Evolutionary conservation across 169 alveolate species (phyloP).

Genomic region (Cryptosporidium baileyi): DNA sequence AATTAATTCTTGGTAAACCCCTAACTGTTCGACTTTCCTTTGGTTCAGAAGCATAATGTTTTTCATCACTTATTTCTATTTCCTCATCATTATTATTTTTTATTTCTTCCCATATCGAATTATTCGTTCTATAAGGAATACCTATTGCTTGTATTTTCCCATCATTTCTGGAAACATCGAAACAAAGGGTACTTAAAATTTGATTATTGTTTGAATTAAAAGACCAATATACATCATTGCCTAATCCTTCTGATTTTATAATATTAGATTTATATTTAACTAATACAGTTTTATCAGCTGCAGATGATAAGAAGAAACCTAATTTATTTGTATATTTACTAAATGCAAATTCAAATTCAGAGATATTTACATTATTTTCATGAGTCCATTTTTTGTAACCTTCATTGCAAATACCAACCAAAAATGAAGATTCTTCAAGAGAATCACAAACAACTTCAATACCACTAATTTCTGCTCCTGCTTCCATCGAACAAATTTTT

Average conservation of each 20-base stretch:
- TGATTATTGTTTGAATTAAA: neutral
- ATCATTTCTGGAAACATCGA: neutral
- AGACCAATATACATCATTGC: slow-evolving; percentile 24
- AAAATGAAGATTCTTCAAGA: slow-evolving; percentile 2
- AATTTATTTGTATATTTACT: neutral
- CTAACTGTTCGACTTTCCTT: slow-evolving; percentile 49
- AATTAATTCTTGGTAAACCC: slow-evolving; percentile 35
- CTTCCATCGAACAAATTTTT: neutral
- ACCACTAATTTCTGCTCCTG: neutral
- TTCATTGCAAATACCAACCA: slow-evolving; percentile 12
- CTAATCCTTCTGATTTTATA: slow-evolving; percentile 17
- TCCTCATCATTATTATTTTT: neutral
- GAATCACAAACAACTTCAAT: slow-evolving; percentile 20
- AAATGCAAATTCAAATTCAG: slow-evolving; percentile 28
- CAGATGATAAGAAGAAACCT: slow-evolving; percentile 44
- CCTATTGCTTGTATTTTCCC: slow-evolving; percentile 22
- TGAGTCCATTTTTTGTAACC: neutral
- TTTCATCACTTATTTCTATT: neutral
- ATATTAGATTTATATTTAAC: neutral
- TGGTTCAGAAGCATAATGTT: slow-evolving; percentile 49
- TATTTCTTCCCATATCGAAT: neutral
- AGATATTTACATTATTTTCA: neutral
- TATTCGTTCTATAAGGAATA: neutral
- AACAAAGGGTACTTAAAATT: slow-evolving; percentile 27
- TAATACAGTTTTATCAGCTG: neutral